Evolutionary conservation across 2,329 filamentous ascomycete genomes (phyloP), one percentile per base, ranked within the genome.

Genomic region (Monilinia fructigena): DNA sequence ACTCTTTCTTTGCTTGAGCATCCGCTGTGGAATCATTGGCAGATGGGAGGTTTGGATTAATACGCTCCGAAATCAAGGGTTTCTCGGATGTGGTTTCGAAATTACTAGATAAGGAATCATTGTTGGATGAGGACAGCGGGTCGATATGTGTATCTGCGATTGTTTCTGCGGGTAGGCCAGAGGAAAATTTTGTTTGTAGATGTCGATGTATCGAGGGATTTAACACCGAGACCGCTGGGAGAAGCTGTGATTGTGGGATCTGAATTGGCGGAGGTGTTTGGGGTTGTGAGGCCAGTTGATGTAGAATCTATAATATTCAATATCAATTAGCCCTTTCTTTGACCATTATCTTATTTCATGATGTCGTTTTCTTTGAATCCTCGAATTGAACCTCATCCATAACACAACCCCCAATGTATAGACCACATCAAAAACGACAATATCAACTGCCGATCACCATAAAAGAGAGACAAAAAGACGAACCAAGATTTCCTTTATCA

Each of bases 401-500:
- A 14, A 14, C 10, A 40, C 12, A 14, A 40, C 38, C 38, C 4
- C 8, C 2, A 14, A 14, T 40, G 11, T 4, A 40, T 40, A 40
- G 38, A 40, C 12, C 38, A 12, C 6, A 42, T 23, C 1, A 38
- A 31, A 47, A 35, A 12, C 47, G 0, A 20, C 4, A 47, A 28
- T 18, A 40, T 2, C 38, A 14, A 11, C 38, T 14, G 2, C 38
- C 38, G 2, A 40, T 12, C 2, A 11, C 10, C 1, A 14, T 14
- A 42, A 16, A 5, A 4, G 12, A 42, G 40, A 16, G 1, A 5
- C 14, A 11, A 52, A 14, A 47, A 42, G 20, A 63, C 65, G 14
- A 20, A 66, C 65, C 58, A 12, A 86, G 82, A 76, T 95, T 95
- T 59, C 92, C 92, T 67, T 86, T 86, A 75, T 95, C 92, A 73